These are phyloP conservation scores for Metschnikowia kofuensis DNA, from an alignment of 805 yeast species.

Conservation along the genomic window DNA sequence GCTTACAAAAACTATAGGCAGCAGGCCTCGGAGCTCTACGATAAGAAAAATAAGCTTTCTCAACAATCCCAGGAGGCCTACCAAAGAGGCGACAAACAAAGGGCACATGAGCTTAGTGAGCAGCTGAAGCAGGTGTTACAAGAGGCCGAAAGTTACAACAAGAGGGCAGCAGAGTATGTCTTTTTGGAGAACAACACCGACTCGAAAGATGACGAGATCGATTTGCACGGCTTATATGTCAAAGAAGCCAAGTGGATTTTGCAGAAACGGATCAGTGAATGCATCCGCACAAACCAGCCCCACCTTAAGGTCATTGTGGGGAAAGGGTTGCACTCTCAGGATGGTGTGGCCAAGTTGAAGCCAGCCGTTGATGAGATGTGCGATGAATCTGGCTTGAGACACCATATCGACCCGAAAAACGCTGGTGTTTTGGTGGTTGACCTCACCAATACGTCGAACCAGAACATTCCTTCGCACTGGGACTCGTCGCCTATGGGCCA, in stretches of 20 bases:
- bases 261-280: constrained; percentile 69
- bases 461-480: constrained; percentile 36
- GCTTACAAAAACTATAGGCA: constrained; percentile 62
- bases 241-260: constrained; percentile 82
- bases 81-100: constrained; percentile 65
- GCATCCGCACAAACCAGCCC: constrained; percentile 54
- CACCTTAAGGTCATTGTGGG: constrained; percentile 85
- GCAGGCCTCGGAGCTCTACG: constrained; percentile 65
- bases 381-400: constrained; percentile 56
- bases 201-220: constrained; percentile 82
- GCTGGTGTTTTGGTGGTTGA: constrained; percentile 78
- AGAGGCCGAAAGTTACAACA: constrained; percentile 67
- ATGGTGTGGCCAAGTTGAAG: constrained; percentile 81
- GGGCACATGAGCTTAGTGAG: constrained; percentile 71
- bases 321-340: constrained; percentile 80
- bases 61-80: constrained; percentile 76
- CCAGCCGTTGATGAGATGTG: constrained; percentile 87
- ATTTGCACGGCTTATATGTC: constrained; percentile 87
- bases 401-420: constrained; percentile 65
- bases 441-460: constrained; percentile 31
- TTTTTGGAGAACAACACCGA: constrained; percentile 87
- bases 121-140: constrained; percentile 57
- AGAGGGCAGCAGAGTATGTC: constrained; percentile 85
- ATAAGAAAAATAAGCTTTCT: constrained; percentile 52
- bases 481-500: constrained; percentile 13